Conservation (phyloP, 2,329 filamentous ascomycete genomes). For the Lasiodiplodia sp. region DNA sequence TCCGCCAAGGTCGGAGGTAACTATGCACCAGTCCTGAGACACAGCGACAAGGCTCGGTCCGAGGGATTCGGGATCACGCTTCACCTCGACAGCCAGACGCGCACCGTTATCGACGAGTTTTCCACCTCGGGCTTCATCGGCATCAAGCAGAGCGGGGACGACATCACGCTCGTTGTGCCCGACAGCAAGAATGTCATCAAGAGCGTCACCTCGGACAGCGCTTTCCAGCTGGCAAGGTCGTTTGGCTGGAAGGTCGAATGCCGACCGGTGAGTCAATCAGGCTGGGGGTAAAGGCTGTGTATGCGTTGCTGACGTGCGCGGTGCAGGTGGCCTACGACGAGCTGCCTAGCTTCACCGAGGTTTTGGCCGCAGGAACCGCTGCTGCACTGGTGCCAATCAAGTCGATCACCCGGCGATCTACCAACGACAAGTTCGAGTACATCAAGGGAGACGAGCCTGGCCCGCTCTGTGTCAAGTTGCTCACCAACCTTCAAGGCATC, state of each 20-base stretch:
- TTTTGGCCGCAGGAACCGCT: slow-evolving; percentile 91
- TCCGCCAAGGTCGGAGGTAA: slow-evolving; percentile 95
- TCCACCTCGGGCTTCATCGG: slow-evolving; percentile 94
- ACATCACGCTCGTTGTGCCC: slow-evolving; percentile 81
- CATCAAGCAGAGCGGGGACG: slow-evolving; percentile 66
- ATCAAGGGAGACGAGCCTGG: slow-evolving; percentile 72
- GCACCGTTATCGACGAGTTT: slow-evolving; percentile 93
- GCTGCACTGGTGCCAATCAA: slow-evolving; percentile 91
- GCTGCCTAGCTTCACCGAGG: slow-evolving; percentile 71
- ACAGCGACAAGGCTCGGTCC: slow-evolving; percentile 80
- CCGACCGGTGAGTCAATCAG: slow-evolving; percentile 62
- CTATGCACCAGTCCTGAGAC: slow-evolving; percentile 89
- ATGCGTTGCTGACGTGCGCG: slow-evolving; percentile 15
- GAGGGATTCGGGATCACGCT: slow-evolving; percentile 93
- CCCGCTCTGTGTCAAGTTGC: slow-evolving; percentile 73
- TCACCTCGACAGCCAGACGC: slow-evolving; percentile 84
- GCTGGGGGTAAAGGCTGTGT: neutral
- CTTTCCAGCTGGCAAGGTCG: slow-evolving; percentile 75
- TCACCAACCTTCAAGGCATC: slow-evolving; percentile 81
- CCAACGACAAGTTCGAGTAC: slow-evolving; percentile 64
- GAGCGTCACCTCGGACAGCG: slow-evolving; percentile 81
- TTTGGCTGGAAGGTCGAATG: slow-evolving; percentile 88
- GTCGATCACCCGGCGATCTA: slow-evolving; percentile 78
- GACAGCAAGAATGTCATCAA: slow-evolving; percentile 88
- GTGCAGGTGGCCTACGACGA: slow-evolving; percentile 71